Evolutionary conservation across 495 filamentous ascomycete genomes (phyloP).

Genomic region (Xylaria cubensis): DNA sequence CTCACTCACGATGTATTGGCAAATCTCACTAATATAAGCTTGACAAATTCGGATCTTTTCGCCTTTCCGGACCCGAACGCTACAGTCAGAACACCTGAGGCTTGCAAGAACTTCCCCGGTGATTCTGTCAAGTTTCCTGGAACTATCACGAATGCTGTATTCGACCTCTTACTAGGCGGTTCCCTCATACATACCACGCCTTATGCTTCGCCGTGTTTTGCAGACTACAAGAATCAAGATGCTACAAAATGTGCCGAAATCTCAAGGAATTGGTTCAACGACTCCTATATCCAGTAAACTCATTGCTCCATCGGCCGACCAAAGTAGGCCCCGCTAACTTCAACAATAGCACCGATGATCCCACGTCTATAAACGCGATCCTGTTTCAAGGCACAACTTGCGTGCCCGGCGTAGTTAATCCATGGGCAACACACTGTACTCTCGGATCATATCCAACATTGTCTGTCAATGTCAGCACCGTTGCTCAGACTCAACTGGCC

Average conservation of each 20-base stretch:
- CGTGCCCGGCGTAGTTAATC: constrained; percentile 54
- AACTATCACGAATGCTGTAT: constrained; percentile 49
- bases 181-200: constrained; percentile 63
- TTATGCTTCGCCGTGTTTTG: constrained; percentile 61
- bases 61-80: constrained; percentile 36
- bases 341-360: constrained; percentile 45
- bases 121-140: constrained; percentile 55
- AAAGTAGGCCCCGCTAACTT: constrained; percentile 26
- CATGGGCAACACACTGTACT: constrained; percentile 56
- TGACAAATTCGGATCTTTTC: constrained; percentile 41
- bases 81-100: constrained; percentile 27
- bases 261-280: constrained; percentile 42
- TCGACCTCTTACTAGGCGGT: constrained; percentile 57
- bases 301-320: not conserved
- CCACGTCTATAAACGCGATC: constrained; percentile 58
- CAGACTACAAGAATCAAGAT: constrained; percentile 56
- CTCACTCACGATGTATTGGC: constrained; percentile 50
- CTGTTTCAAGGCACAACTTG: constrained; percentile 54
- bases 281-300: constrained; percentile 39
- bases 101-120: constrained; percentile 53
- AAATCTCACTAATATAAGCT: constrained; percentile 42
- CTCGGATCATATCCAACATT: constrained; percentile 66
- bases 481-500: constrained; percentile 63
- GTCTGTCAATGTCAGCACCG: constrained; percentile 62
- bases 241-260: constrained; percentile 49